phyloP scores from a whole-genome alignment of 805 yeast species.

The Metschnikowia noctiluminum region DNA sequence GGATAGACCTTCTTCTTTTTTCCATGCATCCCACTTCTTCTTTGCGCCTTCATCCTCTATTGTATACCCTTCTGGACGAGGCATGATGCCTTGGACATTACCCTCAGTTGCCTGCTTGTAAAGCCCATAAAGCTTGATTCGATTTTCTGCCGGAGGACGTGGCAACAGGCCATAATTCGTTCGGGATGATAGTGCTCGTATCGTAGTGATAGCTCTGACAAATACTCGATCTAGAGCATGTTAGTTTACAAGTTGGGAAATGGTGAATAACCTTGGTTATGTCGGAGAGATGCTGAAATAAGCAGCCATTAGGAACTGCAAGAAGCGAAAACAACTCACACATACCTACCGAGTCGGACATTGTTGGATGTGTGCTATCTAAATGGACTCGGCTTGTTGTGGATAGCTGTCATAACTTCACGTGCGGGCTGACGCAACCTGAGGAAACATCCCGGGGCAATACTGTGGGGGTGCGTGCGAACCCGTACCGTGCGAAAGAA shows the following conservation, averaged over 20 bases:
- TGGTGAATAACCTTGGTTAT: background rate
- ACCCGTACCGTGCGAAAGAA: background rate
- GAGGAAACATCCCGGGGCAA: conserved; percentile 2
- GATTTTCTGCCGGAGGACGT: conserved; percentile 68
- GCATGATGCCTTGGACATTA: conserved; percentile 65
- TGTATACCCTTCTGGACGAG: conserved; percentile 57
- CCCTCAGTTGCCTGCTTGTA: conserved; percentile 92
- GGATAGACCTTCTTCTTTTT: conserved; percentile 62
- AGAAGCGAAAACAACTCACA: background rate
- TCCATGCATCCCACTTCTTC: conserved; percentile 87
- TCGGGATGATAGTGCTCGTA: conserved; percentile 65
- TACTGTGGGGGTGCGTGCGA: conserved; percentile 3
- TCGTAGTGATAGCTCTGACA: conserved; percentile 77
- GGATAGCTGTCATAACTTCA: conserved; percentile 1
- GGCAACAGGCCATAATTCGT: conserved; percentile 63
- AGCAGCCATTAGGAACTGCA: no score
- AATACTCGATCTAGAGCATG: conserved; percentile 62
- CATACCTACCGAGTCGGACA: conserved; percentile 52
- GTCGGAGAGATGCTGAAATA: no score
- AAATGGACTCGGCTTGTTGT: conserved; percentile 1
- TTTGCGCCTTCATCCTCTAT: conserved; percentile 65
- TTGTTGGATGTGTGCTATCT: conserved; percentile 10
- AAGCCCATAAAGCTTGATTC: conserved; percentile 72
- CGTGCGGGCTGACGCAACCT: conserved; percentile 8
- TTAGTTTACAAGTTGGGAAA: conserved; percentile 15